A percentile compares a stretch with the other conserved stretches of the same genome.
Evolutionary conservation across 2,329 filamentous ascomycete genomes (phyloP).

Genomic region (Daldinia sp.): DNA sequence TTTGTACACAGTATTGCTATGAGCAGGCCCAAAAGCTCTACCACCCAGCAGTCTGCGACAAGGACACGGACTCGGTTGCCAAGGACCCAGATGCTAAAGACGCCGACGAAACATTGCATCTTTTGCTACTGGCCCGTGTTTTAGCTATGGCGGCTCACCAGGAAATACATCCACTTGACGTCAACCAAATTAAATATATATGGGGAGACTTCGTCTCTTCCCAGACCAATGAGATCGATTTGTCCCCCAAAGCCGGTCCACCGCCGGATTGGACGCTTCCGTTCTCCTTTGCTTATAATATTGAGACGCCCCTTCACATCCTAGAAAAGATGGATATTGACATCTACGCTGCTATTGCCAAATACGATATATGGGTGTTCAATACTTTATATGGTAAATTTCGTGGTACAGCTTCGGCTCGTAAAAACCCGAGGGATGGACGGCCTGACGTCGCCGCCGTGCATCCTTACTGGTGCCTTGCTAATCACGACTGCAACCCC

Average conservation of each 20-base stretch:
- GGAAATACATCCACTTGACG: constrained; percentile 68
- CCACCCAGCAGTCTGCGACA: constrained; percentile 72
- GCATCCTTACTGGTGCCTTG: constrained; percentile 94
- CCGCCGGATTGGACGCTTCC: constrained; percentile 73
- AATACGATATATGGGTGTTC: constrained; percentile 81
- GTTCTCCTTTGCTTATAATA: constrained; percentile 80
- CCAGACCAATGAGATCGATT: constrained; percentile 60
- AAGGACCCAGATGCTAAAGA: constrained; percentile 69
- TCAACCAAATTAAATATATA: constrained; percentile 71
- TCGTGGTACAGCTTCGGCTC: constrained; percentile 87
- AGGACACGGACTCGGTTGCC: constrained; percentile 70
- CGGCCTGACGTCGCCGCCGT: constrained; percentile 92
- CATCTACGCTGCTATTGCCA: constrained; percentile 66
- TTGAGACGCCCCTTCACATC: constrained; percentile 77
- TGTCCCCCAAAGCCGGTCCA: constrained; percentile 62
- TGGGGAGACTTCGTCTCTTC: constrained; percentile 72
- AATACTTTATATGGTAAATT: constrained; percentile 95
- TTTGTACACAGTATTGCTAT: constrained; percentile 68
- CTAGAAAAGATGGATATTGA: constrained; percentile 87
- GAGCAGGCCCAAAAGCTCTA: constrained; percentile 66
- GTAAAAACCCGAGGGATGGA: constrained; percentile 78
- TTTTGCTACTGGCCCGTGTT: constrained; percentile 68
- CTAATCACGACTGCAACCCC: constrained; percentile 95
- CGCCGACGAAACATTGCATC: constrained; percentile 67
- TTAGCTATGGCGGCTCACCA: constrained; percentile 71